A percentile compares a stretch with the other conserved stretches of the same genome.
Evolutionary conservation across 2,329 filamentous ascomycete species (phyloP).

Genomic region (Apiospora koreana): DNA sequence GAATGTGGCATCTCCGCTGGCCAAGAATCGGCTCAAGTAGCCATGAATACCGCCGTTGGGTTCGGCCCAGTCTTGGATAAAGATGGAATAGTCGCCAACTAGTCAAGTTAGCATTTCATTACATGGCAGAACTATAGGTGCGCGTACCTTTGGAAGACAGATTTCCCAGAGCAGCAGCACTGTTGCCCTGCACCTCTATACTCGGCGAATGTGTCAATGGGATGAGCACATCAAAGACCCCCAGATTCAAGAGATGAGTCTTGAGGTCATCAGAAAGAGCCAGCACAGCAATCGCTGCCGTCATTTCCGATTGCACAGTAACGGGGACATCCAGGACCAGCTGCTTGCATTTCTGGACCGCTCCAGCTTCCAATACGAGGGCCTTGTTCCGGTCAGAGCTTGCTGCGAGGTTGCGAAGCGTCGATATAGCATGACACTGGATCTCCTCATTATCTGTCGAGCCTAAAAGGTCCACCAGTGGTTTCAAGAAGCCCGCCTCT

Average conservation of each 20-base stretch:
- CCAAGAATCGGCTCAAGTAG: slow-evolving; percentile 89
- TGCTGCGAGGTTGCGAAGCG: slow-evolving; percentile 89
- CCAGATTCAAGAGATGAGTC: slow-evolving; percentile 82
- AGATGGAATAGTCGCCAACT: slow-evolving; percentile 97
- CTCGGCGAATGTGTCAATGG: slow-evolving; percentile 93
- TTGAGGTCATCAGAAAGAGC: slow-evolving; percentile 96
- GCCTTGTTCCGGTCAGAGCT: slow-evolving; percentile 98
- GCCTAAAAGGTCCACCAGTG: slow-evolving; percentile 88
- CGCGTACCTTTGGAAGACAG: slow-evolving; percentile 88
- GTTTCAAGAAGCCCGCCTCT: slow-evolving; percentile 92
- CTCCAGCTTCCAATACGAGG: slow-evolving; percentile 92
- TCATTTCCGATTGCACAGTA: slow-evolving; percentile 98
- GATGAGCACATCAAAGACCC: slow-evolving; percentile 95
- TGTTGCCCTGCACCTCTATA: slow-evolving; percentile 98
- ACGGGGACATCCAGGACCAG: slow-evolving; percentile 90
- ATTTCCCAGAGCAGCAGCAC: slow-evolving; percentile 92
- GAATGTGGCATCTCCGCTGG: slow-evolving; percentile 93
- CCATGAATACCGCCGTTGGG: slow-evolving; percentile 94
- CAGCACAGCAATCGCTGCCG: slow-evolving; percentile 95
- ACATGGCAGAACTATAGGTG: not conserved
- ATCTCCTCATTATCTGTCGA: slow-evolving; percentile 98
- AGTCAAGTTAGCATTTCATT: slow-evolving; percentile 20
- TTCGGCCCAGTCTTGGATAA: slow-evolving; percentile 90
- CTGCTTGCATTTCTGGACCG: slow-evolving; percentile 98
- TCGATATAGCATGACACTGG: slow-evolving; percentile 97